A percentile compares a stretch with the other conserved stretches of the same genome.
Conservation (phyloP, 2,329 filamentous ascomycete genomes). For the Monilinia fructigena region DNA sequence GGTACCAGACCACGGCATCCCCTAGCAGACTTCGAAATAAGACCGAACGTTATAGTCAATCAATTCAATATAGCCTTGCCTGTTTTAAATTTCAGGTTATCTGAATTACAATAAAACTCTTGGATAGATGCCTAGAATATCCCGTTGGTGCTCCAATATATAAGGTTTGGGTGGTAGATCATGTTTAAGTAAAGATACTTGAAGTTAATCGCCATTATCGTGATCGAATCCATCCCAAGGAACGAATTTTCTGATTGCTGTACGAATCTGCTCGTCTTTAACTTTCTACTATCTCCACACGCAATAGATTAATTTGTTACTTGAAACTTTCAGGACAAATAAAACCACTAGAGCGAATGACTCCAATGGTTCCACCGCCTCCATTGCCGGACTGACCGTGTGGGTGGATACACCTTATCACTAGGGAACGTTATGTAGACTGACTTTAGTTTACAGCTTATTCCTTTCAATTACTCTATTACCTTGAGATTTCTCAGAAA, state of each 20-base stretch:
- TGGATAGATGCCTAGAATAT: background rate
- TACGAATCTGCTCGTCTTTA: too few relatives aligned
- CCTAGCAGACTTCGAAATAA: background rate
- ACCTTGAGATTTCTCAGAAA: too few relatives aligned
- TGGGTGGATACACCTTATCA: too few relatives aligned
- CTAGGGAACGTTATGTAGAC: too few relatives aligned
- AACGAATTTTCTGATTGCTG: background rate
- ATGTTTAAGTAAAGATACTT: background rate
- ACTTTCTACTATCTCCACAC: fast-evolving
- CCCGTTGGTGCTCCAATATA: background rate
- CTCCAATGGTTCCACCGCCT: background rate
- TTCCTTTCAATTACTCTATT: too few relatives aligned
- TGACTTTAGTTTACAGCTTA: too few relatives aligned
- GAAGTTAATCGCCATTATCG: background rate
- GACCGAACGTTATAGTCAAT: background rate
- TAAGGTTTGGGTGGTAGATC: background rate
- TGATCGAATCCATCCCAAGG: background rate
- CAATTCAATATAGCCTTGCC: too few relatives aligned
- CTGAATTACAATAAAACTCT: background rate
- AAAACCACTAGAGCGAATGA: background rate
- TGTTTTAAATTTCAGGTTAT: too few relatives aligned
- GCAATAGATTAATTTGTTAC: too few relatives aligned
- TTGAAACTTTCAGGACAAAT: background rate
- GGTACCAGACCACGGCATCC: too few relatives aligned
- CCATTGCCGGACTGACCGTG: background rate